Base-by-base conservation (phyloP, 2,329 filamentous ascomycete species). In the Aspergillus jensenii region DNA sequence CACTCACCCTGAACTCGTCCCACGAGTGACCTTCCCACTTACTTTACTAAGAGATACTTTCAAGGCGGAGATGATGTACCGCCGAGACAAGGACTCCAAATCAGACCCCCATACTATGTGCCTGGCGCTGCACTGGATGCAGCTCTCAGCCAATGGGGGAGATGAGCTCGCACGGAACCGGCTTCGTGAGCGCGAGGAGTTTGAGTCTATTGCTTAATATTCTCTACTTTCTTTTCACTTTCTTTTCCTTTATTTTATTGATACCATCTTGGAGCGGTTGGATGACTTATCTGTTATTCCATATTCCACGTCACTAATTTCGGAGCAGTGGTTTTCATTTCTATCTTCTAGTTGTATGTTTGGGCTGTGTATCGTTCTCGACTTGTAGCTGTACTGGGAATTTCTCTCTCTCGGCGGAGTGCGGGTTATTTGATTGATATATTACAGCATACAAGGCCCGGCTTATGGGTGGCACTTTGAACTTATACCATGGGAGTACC, bases 91-190 rank as follows among this genome's bases (percentile, higher is more conserved):
- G 53, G 85, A 89, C 67, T 80, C 82, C 15, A 82, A 91, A 64
- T 92, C 88, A 59, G 91, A 97, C 72, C 90, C 91, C 2, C 89
- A 89, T 54, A 87, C 92, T 43, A 95, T 98, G 90, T 97, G 93
- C 68, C 86, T 96, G 57, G 93, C 93, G 9, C 87, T 96, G 75
- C 93, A 98, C 79, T 98, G 93, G 93, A 97, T 98, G 92, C 91
- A 93, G 77, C 82, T 90, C 64, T 92, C 90, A 39, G 90, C 91
- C 66, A 84, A 84, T 55, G 92, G 92, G n/a, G 92, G 92, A 1
- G 93, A 98, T 72, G 85, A 89, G 69, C 79, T 96, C 65, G 93
- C 93, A 19, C 88, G 86, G 71, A 89, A 88, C 72, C 93, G 93
- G 76, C 78, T 97, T 73, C 84, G 88, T 62, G 90, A 96, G 76